Evolutionary conservation across 495 filamentous ascomycete genomes (phyloP).

Genomic region (Saxophila tyrrhenica): DNA sequence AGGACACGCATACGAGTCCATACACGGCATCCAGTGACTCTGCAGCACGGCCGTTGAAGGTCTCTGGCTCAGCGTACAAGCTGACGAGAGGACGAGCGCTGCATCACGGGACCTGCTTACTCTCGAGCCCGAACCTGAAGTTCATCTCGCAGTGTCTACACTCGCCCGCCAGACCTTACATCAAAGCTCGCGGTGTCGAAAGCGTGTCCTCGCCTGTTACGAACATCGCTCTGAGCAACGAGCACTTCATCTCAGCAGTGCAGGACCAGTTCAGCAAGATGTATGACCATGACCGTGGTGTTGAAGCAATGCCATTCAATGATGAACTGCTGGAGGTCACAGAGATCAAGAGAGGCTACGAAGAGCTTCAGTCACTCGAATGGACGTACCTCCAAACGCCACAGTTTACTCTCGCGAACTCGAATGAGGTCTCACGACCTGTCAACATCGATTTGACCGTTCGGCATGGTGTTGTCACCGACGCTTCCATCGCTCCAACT

Average conservation of each 20-base stretch:
- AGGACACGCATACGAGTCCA: conserved; percentile 28
- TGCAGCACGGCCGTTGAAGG: conserved; percentile 48
- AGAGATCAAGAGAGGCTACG: conserved; percentile 38
- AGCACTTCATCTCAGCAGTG: conserved; percentile 22
- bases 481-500: background rate
- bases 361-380: conserved; percentile 49
- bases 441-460: conserved; percentile 10
- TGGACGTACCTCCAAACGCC: conserved; percentile 85
- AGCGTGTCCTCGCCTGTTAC: conserved; percentile 76
- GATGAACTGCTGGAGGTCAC: conserved; percentile 37
- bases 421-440: background rate
- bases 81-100: conserved; percentile 64
- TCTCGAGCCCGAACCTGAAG: conserved; percentile 58
- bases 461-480: conserved; percentile 7
- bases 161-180: conserved; percentile 60
- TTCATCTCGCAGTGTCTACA: conserved; percentile 53
- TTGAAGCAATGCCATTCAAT: conserved; percentile 16
- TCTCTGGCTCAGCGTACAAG: conserved; percentile 91
- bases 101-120: conserved; percentile 85
- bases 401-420: conserved; percentile 46
- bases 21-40: conserved; percentile 22
- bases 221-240: conserved; percentile 49
- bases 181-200: conserved; percentile 78
- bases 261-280: conserved; percentile 39
- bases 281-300: conserved; percentile 40